Conservation (phyloP, 768 basidiomycete species). For the Serendipita sp. region DNA sequence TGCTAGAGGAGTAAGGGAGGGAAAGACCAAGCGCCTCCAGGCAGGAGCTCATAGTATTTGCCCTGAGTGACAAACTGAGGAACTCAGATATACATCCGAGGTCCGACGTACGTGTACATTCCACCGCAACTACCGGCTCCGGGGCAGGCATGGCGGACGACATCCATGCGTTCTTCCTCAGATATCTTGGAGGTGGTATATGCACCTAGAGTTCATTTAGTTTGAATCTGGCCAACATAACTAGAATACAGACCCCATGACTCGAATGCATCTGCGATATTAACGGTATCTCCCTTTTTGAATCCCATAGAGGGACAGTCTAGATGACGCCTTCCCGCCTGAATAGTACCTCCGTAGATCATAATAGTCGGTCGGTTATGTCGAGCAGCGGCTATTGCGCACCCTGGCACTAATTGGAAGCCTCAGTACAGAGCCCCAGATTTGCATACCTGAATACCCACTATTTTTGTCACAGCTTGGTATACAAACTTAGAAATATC, state of each 20-base stretch:
- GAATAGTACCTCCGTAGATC: conserved; percentile 73
- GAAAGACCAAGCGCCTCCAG: conserved; percentile 77
- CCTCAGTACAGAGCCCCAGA: neutral
- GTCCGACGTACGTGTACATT: conserved; percentile 57
- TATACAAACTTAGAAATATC: conserved; percentile 31
- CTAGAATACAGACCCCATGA: conserved; percentile 42
- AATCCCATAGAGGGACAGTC: conserved; percentile 24
- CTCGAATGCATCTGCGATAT: conserved; percentile 74
- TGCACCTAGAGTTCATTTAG: conserved; percentile 54
- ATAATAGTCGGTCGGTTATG: conserved; percentile 82
- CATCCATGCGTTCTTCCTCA: conserved; percentile 69
- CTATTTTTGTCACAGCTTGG: conserved; percentile 85
- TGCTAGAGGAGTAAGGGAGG: conserved; percentile 66
- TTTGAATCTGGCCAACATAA: conserved; percentile 40
- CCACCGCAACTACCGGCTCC: conserved; percentile 75
- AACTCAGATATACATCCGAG: conserved; percentile 12
- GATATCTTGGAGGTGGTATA: conserved; percentile 58
- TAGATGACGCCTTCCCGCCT: conserved; percentile 47
- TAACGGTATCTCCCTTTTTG: conserved; percentile 65
- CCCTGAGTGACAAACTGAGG: conserved; percentile 25
- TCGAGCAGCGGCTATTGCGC: conserved; percentile 69
- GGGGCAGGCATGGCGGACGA: conserved; percentile 72
- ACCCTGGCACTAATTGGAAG: conserved; percentile 45
- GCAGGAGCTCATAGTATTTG: conserved; percentile 78
- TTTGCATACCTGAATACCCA: neutral